phyloP scores from a whole-genome alignment of 1,139 yeast species.

The Ogataea hybrid region DNA sequence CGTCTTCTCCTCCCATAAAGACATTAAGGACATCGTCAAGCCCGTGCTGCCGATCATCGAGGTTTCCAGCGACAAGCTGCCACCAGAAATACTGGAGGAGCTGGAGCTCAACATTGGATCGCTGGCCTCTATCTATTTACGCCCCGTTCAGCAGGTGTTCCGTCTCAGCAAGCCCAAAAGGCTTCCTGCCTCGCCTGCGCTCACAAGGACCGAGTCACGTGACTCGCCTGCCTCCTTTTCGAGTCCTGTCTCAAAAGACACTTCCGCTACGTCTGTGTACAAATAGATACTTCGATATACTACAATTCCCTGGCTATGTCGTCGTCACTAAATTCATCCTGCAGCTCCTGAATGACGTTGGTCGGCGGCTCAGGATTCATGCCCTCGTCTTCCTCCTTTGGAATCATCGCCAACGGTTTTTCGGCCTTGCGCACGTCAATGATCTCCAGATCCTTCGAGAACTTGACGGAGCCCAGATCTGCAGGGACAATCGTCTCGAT shows the following conservation, averaged over 20 bases:
- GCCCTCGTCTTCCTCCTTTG: conserved; percentile 20
- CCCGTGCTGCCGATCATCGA: conserved; percentile 63
- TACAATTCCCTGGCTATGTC: conserved; percentile 15
- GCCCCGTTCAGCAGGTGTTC: conserved; percentile 80
- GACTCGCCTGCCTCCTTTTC: conserved; percentile 7
- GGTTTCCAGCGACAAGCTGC: conserved; percentile 68
- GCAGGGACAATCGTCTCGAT: conserved; percentile 66
- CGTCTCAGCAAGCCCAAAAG: conserved; percentile 56
- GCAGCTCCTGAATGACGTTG: conserved; percentile 6
- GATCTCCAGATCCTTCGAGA: conserved; percentile 58
- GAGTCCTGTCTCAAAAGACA: conserved; percentile 4
- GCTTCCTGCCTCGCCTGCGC: conserved; percentile 63
- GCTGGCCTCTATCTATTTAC: conserved; percentile 77
- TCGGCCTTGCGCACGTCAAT: conserved; percentile 41
- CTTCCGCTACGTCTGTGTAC: conserved; percentile 7
- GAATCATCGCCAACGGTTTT: conserved; percentile 16
- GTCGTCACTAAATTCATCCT: conserved; percentile 25
- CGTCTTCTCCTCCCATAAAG: conserved; percentile 54
- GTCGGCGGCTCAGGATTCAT: background rate
- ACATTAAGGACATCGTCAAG: conserved; percentile 53
- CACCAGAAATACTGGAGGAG: conserved; percentile 71
- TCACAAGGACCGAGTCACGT: conserved; percentile 27
- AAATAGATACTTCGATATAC: background rate
- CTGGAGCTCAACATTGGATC: conserved; percentile 80
- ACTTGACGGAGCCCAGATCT: conserved; percentile 43